A percentile compares a stretch with the other conserved stretches of the same genome.
Evolutionary conservation across 768 basidiomycete genomes (phyloP).

Genomic region (Suillus variegatus): DNA sequence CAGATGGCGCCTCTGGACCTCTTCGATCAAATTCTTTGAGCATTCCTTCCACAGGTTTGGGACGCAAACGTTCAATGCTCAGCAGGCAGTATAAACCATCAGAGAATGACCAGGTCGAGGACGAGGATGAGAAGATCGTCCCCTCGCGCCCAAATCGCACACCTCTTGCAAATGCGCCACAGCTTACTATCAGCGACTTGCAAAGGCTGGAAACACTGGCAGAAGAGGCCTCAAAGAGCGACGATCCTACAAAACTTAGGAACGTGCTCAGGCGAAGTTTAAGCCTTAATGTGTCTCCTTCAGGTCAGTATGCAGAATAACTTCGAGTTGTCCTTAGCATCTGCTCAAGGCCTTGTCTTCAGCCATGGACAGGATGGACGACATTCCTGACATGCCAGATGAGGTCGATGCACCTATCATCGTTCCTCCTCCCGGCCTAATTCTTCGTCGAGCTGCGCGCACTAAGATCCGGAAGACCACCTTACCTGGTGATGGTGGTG

Average conservation of each 20-base stretch:
- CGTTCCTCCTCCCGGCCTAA: conserved; percentile 78
- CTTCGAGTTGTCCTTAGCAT: conserved; percentile 11
- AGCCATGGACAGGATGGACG: conserved; percentile 72
- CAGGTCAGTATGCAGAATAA: conserved; percentile 57
- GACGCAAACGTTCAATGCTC: conserved; percentile 90
- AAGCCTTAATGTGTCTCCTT: conserved; percentile 82
- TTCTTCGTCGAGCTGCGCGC: conserved; percentile 87
- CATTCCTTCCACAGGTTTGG: conserved; percentile 50
- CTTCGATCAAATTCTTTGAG: conserved; percentile 47
- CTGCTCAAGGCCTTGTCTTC: conserved; percentile 24
- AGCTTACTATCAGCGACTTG: conserved; percentile 91
- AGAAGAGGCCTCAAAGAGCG: conserved; percentile 82
- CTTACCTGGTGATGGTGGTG: conserved; percentile 72
- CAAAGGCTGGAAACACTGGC: conserved; percentile 92
- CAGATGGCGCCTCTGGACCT: conserved; percentile 45
- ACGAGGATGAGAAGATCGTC: conserved; percentile 66
- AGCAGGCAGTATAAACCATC: conserved; percentile 89
- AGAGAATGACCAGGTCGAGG: conserved; percentile 74
- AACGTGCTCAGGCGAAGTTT: conserved; percentile 82
- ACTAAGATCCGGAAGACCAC: conserved; percentile 94
- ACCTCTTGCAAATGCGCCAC: conserved; percentile 71
- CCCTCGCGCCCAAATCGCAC: conserved; percentile 70
- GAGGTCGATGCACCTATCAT: conserved; percentile 92
- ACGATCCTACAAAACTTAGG: conserved; percentile 79
- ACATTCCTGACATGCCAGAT: conserved; percentile 67